These are phyloP conservation scores for Phellopilus nigrolimitatus DNA, from an alignment of 1,284 basidiomycete species.

Conservation along the genomic window DNA sequence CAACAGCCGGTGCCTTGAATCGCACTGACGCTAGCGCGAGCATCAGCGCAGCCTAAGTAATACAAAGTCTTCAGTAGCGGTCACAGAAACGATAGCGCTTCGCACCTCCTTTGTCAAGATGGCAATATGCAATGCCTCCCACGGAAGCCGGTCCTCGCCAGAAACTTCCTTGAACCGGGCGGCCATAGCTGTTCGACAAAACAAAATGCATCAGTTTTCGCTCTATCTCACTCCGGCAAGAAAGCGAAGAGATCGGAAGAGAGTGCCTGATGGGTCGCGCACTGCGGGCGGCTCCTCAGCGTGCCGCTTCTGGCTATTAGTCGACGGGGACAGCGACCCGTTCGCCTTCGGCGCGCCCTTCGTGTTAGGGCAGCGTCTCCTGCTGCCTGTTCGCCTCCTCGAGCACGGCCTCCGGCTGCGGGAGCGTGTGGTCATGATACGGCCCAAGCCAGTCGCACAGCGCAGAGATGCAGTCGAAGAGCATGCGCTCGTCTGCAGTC, in stretches of 20 bases:
- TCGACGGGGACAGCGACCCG: constrained; percentile 28
- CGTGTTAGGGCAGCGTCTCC: constrained; percentile 57
- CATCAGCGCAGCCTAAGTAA: constrained; percentile 57
- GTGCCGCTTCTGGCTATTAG: constrained; percentile 49
- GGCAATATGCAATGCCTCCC: constrained; percentile 62
- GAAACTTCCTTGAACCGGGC: constrained; percentile 44
- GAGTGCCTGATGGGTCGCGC: constrained; percentile 48
- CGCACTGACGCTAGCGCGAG: constrained; percentile 60
- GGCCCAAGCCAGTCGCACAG: constrained; percentile 71
- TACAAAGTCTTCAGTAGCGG: no score
- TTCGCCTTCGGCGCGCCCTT: constrained; percentile 42
- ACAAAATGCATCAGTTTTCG: not conserved
- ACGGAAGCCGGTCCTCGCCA: constrained; percentile 35
- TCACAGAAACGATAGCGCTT: no score
- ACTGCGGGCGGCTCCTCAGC: constrained; percentile 61
- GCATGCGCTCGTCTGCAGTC: constrained; percentile 52
- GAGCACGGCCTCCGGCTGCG: constrained; percentile 59
- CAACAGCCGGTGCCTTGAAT: constrained; percentile 62
- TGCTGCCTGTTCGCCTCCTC: constrained; percentile 68
- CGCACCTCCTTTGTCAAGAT: constrained; percentile 68
- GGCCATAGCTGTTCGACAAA: constrained; percentile 44
- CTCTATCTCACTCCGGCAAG: not conserved
- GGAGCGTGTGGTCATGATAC: constrained; percentile 66
- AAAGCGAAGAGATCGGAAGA: not conserved
- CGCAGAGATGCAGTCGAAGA: constrained; percentile 54